Evolutionary conservation across 2,329 filamentous ascomycete species (phyloP).

Genomic region (Fusarium ambrosium): DNA sequence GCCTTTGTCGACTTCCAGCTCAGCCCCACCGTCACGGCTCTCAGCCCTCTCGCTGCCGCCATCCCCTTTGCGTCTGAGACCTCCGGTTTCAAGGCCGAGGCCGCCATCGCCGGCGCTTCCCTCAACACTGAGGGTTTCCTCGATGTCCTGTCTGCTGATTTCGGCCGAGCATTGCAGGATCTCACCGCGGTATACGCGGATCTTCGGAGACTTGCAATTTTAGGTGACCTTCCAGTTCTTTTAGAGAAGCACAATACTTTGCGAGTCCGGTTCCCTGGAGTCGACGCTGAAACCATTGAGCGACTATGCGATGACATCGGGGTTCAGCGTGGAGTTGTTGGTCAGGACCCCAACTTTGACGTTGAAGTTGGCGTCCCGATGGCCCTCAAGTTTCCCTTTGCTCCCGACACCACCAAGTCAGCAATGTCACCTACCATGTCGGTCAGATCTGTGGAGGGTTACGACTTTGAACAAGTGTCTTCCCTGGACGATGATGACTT

Average conservation of each 20-base stretch:
- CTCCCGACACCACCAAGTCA: conserved; percentile 65
- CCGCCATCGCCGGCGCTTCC: conserved; percentile 65
- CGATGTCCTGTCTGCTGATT: conserved; percentile 87
- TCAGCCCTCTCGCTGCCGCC: conserved; percentile 76
- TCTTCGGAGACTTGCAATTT: conserved; percentile 78
- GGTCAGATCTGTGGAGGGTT: conserved; percentile 58
- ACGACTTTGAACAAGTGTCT: conserved; percentile 57
- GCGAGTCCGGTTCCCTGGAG: conserved; percentile 90
- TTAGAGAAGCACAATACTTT: conserved; percentile 77
- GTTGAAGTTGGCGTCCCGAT: conserved; percentile 75
- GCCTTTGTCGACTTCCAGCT: conserved; percentile 91
- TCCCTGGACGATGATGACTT: conserved; percentile 53
- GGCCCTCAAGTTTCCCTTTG: conserved; percentile 88
- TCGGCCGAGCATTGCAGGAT: conserved; percentile 87
- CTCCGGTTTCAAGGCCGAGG: conserved; percentile 58
- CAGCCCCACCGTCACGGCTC: conserved; percentile 89
- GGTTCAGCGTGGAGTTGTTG: conserved; percentile 82
- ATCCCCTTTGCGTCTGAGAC: conserved; percentile 62
- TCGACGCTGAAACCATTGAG: conserved; percentile 86
- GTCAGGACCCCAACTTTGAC: conserved; percentile 83
- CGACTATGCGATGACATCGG: conserved; percentile 87
- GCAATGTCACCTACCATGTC: conserved; percentile 64
- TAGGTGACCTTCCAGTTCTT: conserved; percentile 88
- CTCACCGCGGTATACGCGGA: conserved; percentile 84
- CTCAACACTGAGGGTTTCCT: conserved; percentile 88